phyloP scores from a whole-genome alignment of 192 early-diverging fungal species.

The Coemansia sp. region DNA sequence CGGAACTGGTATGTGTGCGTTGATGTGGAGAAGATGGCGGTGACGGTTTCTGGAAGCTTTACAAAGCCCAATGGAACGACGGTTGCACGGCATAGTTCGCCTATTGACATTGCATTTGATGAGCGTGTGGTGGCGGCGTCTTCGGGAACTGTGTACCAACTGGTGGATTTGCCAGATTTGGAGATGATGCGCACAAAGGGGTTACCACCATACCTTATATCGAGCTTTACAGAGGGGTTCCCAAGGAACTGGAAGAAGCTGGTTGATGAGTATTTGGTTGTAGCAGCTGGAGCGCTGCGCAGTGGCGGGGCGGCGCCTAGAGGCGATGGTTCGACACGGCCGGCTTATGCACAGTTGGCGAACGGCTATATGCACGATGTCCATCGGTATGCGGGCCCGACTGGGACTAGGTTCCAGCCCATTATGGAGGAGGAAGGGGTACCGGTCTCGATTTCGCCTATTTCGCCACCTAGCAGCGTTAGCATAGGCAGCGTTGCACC shows the following conservation, averaged over 20 bases:
- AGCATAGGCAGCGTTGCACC: background rate
- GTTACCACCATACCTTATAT: constrained; percentile 27
- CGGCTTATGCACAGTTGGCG: background rate
- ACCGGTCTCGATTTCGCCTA: background rate
- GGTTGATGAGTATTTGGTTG: constrained; percentile 13
- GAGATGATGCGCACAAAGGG: constrained; percentile 36
- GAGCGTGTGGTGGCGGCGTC: constrained; percentile 17
- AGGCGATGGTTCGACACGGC: constrained; percentile 7
- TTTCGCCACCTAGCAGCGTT: constrained; percentile 1
- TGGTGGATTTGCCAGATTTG: constrained; percentile 25
- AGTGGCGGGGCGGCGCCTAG: background rate
- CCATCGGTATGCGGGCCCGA: background rate
- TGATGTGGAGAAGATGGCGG: constrained; percentile 14
- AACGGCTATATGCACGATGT: background rate
- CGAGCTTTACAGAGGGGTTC: constrained; percentile 32
- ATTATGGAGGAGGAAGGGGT: background rate
- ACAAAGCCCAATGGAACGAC: constrained; percentile 22
- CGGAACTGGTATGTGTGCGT: constrained; percentile 25
- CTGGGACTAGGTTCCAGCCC: background rate
- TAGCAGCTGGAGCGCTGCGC: background rate
- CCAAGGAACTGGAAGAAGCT: constrained; percentile 34
- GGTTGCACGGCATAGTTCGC: constrained; percentile 30
- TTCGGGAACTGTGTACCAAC: constrained; percentile 26
- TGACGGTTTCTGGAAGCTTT: constrained; percentile 29
- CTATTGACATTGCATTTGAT: constrained; percentile 20